Conservation (phyloP, 192 early-diverging fungal genomes). For the Backusella psychrophila region DNA sequence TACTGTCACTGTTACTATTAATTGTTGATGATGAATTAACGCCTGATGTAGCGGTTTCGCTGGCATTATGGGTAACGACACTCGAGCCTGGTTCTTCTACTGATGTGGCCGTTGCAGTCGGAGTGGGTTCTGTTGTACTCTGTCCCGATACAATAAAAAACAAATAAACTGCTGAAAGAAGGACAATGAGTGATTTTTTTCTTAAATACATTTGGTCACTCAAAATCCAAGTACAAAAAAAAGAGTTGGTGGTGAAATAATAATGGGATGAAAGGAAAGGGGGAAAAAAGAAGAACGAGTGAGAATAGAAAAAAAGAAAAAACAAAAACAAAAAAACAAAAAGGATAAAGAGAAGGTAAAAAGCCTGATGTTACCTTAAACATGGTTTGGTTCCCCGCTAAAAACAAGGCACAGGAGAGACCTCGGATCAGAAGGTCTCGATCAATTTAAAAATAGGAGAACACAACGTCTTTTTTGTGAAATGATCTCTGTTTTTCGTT, state of each 20-base stretch:
- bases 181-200: neutral
- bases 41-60: neutral
- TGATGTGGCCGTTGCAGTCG: neutral
- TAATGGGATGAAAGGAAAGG: neutral
- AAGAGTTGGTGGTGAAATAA: neutral
- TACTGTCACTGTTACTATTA: neutral
- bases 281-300: neutral
- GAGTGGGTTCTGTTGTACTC: neutral
- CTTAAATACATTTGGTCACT: neutral
- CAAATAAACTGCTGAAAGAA: neutral
- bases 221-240: neutral
- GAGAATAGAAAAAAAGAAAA: neutral
- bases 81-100: neutral
- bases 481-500: neutral
- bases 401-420: slow-evolving; percentile 5
- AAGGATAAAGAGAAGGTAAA: neutral
- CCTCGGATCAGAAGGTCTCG: slow-evolving; percentile 6
- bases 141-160: neutral
- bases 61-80: neutral
- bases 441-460: slow-evolving; percentile 10
- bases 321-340: neutral
- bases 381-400: slow-evolving; percentile 1
- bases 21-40: neutral
- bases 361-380: neutral
- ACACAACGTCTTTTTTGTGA: neutral